A percentile compares a stretch with the other conserved stretches of the same genome.
These are phyloP conservation scores for Mycena haematopus DNA, from an alignment of 768 basidiomycete genomes.

Conservation along the genomic window DNA sequence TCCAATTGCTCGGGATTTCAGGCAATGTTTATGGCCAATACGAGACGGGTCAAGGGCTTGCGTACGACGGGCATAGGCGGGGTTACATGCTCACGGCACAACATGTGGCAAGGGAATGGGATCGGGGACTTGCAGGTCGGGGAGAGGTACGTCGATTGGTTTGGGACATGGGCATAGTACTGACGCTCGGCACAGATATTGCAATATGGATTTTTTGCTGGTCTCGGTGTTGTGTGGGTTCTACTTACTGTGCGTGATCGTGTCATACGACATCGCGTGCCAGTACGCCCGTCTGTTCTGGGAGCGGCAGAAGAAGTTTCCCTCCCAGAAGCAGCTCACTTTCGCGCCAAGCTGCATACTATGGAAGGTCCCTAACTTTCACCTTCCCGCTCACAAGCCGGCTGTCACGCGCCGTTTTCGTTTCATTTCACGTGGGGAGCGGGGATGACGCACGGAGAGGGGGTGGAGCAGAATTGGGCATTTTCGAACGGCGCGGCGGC, in stretches of 20 bases:
- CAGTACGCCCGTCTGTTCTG: not conserved
- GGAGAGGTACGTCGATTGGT: not conserved
- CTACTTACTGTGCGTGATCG: not conserved
- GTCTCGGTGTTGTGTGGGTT: no score
- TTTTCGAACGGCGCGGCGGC: not conserved
- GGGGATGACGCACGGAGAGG: not conserved
- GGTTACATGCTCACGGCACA: not conserved
- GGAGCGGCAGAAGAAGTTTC: not conserved
- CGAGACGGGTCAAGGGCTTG: not conserved
- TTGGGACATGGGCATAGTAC: not conserved
- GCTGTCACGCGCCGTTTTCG: not conserved
- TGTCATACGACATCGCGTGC: not conserved
- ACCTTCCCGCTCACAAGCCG: not conserved
- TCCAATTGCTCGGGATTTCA: slow-evolving; percentile 12
- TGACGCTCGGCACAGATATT: not conserved
- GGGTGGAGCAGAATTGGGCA: not conserved
- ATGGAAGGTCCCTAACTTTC: not conserved
- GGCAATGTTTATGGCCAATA: not conserved
- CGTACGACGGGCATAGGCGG: not conserved
- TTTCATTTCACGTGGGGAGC: not conserved
- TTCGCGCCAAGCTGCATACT: not conserved
- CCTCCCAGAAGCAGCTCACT: not conserved
- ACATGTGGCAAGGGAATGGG: not conserved
- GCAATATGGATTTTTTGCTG: no score
- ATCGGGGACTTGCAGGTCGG: not conserved